A percentile compares a stretch with the other conserved stretches of the same genome.
Evolutionary conservation across 768 basidiomycete species (phyloP).

Genomic region (Suillus subluteus): DNA sequence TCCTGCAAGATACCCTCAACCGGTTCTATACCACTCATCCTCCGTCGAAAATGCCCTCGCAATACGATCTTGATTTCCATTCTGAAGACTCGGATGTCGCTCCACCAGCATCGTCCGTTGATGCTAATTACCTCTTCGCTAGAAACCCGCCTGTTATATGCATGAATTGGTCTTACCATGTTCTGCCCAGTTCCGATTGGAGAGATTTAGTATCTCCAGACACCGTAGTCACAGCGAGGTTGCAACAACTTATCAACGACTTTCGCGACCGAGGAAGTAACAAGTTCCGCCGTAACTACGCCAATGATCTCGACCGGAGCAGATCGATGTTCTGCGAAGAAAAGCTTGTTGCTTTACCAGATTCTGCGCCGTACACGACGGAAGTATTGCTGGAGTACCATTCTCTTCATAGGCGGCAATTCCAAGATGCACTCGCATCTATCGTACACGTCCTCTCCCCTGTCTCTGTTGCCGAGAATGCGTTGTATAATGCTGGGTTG

Average conservation of each 20-base stretch:
- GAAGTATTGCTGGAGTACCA: background rate
- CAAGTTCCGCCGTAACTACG: conserved; percentile 20
- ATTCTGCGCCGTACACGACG: background rate
- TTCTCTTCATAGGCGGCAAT: background rate
- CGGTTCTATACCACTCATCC: background rate
- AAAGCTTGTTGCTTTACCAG: background rate
- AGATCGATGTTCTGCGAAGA: background rate
- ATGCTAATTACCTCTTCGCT: conserved; percentile 4
- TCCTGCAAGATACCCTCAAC: background rate
- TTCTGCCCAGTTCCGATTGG: background rate
- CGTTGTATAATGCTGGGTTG: conserved; percentile 20
- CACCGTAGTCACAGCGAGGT: background rate
- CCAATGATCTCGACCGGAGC: conserved; percentile 14
- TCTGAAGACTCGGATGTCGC: background rate
- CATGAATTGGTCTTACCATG: background rate
- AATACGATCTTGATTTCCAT: background rate
- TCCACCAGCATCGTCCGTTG: background rate
- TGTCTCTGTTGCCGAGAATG: background rate
- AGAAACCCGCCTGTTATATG: conserved; percentile 15
- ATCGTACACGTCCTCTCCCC: background rate
- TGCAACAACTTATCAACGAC: conserved; percentile 15
- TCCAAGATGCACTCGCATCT: background rate
- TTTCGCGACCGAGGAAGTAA: conserved; percentile 4
- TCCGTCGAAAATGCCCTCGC: background rate
- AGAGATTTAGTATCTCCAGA: background rate